These are phyloP conservation scores for Babesia bigemina DNA, from an alignment of 169 alveolate genomes.

Conservation along the genomic window DNA sequence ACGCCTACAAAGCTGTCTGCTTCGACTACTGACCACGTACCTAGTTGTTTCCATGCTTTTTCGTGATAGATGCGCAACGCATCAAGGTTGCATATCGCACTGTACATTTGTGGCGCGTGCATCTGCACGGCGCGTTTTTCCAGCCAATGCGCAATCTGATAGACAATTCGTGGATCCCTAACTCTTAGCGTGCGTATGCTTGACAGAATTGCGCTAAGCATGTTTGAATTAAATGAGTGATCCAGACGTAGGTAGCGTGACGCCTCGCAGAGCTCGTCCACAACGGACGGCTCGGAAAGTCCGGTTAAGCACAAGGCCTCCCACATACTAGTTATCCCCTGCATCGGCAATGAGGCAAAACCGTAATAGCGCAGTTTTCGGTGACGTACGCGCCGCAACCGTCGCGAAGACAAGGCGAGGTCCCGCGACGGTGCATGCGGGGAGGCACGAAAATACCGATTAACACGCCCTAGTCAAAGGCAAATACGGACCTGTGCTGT, in stretches of 20 bases:
- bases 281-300: slow-evolving; percentile 60
- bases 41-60: slow-evolving; percentile 79
- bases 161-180: slow-evolving; percentile 74
- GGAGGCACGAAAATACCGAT: no score
- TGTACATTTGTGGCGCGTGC: slow-evolving; percentile 77
- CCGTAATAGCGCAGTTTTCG: no score
- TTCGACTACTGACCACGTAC: slow-evolving; percentile 1
- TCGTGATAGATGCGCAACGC: slow-evolving; percentile 77
- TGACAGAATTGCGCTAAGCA: slow-evolving; percentile 73
- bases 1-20: slow-evolving; percentile 54
- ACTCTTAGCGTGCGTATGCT: slow-evolving; percentile 62
- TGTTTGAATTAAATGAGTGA: slow-evolving; percentile 79
- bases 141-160: slow-evolving; percentile 77
- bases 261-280: slow-evolving; percentile 72
- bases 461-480: no score
- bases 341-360: background rate
- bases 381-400: no score
- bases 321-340: slow-evolving; percentile 83
- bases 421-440: no score
- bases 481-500: slow-evolving; percentile 51
- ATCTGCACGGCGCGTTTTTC: slow-evolving; percentile 75
- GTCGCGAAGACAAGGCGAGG: no score
- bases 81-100: slow-evolving; percentile 64
- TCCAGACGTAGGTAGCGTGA: slow-evolving; percentile 79
- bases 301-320: slow-evolving; percentile 67